phyloP scores from a whole-genome alignment of 2,329 filamentous ascomycete genomes.

The Cryphonectria carpinicola region DNA sequence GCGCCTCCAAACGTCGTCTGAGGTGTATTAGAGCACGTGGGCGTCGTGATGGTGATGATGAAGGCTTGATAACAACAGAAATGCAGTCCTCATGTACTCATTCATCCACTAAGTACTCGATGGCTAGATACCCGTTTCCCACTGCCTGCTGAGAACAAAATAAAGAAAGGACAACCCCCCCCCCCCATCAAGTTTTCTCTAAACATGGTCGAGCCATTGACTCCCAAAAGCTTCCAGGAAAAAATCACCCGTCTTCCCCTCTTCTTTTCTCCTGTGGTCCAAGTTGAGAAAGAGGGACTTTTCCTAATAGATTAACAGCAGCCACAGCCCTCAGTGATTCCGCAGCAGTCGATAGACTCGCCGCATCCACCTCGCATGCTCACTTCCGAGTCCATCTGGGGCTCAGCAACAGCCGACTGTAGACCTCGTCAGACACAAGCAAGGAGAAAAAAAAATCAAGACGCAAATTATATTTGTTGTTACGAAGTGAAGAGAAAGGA shows the following conservation, averaged over 20 bases:
- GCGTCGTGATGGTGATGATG: neutral
- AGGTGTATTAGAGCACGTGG: neutral
- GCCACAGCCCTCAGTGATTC: constrained; percentile 23
- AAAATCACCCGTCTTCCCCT: neutral
- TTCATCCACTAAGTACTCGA: neutral
- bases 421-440: neutral
- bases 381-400: constrained; percentile 20
- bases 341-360: constrained; percentile 27
- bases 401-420: constrained; percentile 9
- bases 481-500: too few species aligned
- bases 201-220: neutral
- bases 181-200: neutral
- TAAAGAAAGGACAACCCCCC: too few species aligned
- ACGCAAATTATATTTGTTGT: neutral
- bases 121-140: neutral
- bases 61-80: neutral
- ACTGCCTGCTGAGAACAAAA: neutral
- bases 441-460: neutral
- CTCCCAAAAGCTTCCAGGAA: neutral
- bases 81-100: neutral
- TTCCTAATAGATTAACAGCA: neutral
- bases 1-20: neutral
- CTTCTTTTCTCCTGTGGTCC: neutral
- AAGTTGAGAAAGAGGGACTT: neutral
- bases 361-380: constrained; percentile 27